Conservation (phyloP, 345 rosid genomes). For the Pelargonium nanum region DNA sequence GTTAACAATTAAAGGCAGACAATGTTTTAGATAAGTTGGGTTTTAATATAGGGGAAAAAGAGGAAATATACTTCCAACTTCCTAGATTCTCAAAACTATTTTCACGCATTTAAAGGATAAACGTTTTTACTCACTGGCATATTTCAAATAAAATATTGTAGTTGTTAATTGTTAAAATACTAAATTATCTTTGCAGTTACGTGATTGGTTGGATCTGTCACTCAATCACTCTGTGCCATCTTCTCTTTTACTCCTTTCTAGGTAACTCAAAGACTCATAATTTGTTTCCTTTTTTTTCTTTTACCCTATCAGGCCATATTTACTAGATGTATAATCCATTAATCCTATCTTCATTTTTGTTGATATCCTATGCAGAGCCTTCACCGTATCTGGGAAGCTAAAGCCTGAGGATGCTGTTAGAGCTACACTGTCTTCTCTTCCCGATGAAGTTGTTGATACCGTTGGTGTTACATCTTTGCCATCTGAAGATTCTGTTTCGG, state of each 20-base stretch:
- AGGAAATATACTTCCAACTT: not conserved
- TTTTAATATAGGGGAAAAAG: no score
- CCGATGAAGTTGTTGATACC: conserved; percentile 94
- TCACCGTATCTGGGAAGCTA: conserved; percentile 70
- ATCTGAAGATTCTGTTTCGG: conserved; percentile 88
- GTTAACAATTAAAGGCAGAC: not conserved
- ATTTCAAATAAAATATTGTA: not conserved
- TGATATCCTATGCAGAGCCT: conserved; percentile 42
- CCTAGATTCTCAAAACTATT: not conserved
- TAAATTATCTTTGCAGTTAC: conserved; percentile 39
- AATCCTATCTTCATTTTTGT: conserved; percentile 4
- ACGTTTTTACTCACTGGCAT: not conserved
- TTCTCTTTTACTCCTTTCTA: conserved; percentile 70
- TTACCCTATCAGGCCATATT: not conserved
- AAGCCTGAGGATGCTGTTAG: conserved; percentile 80
- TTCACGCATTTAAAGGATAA: not conserved
- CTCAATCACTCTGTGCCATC: conserved; percentile 86
- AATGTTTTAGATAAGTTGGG: not conserved
- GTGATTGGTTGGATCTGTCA: conserved; percentile 81
- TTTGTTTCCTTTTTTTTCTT: conserved; percentile 6
- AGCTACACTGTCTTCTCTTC: conserved; percentile 89
- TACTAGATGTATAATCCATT: not conserved
- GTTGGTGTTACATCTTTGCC: conserved; percentile 79
- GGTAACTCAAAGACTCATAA: conserved; percentile 20
- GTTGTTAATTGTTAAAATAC: conserved; percentile 6